A percentile compares a stretch with the other conserved stretches of the same genome.
Evolutionary conservation across 2,329 filamentous ascomycete species (phyloP).

Genomic region (Epichloe bromicola): DNA sequence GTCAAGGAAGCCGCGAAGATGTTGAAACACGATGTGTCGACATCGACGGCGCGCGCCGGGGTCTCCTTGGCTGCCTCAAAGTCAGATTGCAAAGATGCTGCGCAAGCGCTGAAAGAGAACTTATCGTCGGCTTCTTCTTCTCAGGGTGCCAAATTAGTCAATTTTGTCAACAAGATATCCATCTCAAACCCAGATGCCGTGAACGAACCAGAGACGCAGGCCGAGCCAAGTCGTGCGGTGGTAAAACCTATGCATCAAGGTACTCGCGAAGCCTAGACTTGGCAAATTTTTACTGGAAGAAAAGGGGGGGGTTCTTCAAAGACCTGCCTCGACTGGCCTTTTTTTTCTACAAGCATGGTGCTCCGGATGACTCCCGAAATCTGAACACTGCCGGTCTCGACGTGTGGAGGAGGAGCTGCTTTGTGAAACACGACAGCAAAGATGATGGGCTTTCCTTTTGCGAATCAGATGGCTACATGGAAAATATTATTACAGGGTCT

Average conservation of each 20-base stretch:
- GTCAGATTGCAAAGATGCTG: background rate
- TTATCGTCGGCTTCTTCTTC: background rate
- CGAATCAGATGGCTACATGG: background rate
- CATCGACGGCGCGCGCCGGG: background rate
- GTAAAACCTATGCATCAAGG: no score
- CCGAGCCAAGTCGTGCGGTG: background rate
- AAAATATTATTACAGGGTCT: background rate
- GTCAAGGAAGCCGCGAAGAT: slow-evolving; percentile 7
- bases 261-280: no score
- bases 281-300: no score
- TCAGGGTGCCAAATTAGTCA: background rate
- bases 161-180: background rate
- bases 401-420: no score
- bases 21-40: background rate
- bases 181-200: background rate
- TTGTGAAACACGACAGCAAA: background rate
- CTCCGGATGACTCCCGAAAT: background rate
- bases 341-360: background rate
- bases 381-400: background rate
- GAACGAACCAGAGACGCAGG: background rate
- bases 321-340: no score
- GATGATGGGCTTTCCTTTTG: background rate
- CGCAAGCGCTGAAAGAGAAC: background rate
- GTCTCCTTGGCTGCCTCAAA: background rate
- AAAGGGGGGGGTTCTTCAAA: no score